These are phyloP conservation scores for Teratosphaeria pseudoeucalypti DNA, from an alignment of 2,329 filamentous ascomycete genomes.

Conservation along the genomic window DNA sequence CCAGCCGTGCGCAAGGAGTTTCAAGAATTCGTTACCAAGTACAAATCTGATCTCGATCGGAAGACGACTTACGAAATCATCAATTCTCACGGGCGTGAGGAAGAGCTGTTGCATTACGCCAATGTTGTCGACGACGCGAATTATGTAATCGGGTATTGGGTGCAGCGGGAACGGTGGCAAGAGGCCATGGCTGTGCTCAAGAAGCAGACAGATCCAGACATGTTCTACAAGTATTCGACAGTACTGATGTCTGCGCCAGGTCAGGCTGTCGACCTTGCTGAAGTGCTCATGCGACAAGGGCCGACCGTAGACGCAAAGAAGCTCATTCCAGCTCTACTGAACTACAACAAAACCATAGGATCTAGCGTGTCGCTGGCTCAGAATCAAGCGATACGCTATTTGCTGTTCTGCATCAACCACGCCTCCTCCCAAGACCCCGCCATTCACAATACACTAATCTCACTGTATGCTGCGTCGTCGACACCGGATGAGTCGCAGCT, in stretches of 20 bases:
- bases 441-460: slow-evolving; percentile 93
- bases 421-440: slow-evolving; percentile 70
- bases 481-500: slow-evolving; percentile 77
- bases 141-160: slow-evolving; percentile 94
- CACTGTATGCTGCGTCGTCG: slow-evolving; percentile 81
- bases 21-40: slow-evolving; percentile 73
- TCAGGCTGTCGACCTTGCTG: slow-evolving; percentile 73
- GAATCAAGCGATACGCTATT: slow-evolving; percentile 89
- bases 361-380: slow-evolving; percentile 53
- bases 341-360: slow-evolving; percentile 65
- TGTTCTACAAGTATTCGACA: slow-evolving; percentile 94
- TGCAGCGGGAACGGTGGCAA: slow-evolving; percentile 84
- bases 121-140: slow-evolving; percentile 83
- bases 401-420: slow-evolving; percentile 86
- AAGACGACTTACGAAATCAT: slow-evolving; percentile 95
- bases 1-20: slow-evolving; percentile 65
- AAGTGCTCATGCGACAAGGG: slow-evolving; percentile 81
- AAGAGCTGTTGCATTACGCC: slow-evolving; percentile 85
- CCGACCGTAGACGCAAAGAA: slow-evolving; percentile 72
- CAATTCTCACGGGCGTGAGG: slow-evolving; percentile 86
- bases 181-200: slow-evolving; percentile 83
- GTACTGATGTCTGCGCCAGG: slow-evolving; percentile 75
- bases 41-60: slow-evolving; percentile 78
- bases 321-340: slow-evolving; percentile 84
- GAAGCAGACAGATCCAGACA: slow-evolving; percentile 80